These are phyloP conservation scores for Multifurca ochricompacta DNA, from an alignment of 768 basidiomycete species.

Conservation along the genomic window DNA sequence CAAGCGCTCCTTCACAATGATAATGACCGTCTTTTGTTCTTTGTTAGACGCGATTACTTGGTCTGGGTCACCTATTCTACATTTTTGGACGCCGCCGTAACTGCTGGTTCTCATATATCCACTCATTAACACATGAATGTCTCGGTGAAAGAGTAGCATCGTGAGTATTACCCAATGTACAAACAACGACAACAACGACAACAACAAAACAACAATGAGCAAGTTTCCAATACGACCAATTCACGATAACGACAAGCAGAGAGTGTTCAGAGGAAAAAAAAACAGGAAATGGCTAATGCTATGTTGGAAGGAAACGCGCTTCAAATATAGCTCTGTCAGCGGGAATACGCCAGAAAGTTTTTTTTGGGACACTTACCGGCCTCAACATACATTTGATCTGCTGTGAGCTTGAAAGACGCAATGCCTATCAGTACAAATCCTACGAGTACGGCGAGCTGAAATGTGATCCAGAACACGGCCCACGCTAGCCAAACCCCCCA, in stretches of 20 bases:
- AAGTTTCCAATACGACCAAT: not conserved
- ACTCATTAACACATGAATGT: too few species aligned
- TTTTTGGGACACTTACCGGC: conserved; percentile 47
- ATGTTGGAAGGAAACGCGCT: conserved; percentile 10
- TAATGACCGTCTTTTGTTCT: too few species aligned
- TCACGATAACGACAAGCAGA: not conserved
- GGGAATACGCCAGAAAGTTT: too few species aligned
- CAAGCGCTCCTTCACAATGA: too few species aligned
- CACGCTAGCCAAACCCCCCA: conserved; percentile 49
- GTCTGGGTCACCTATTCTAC: too few species aligned
- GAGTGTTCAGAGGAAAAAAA: too few species aligned
- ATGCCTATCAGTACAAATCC: conserved; percentile 79
- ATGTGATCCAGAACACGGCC: conserved; percentile 80
- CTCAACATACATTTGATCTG: conserved; percentile 58
- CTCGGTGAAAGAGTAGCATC: not conserved
- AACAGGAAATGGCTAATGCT: not conserved
- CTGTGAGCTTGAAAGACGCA: conserved; percentile 59
- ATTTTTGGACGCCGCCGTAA: too few species aligned
- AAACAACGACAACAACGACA: not conserved
- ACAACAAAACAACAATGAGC: too few species aligned
- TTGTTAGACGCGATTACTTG: too few species aligned
- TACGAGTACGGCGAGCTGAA: conserved; percentile 64
- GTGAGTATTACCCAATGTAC: not conserved
- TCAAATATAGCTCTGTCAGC: too few species aligned
- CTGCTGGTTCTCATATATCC: too few species aligned